A percentile compares a stretch with the other conserved stretches of the same genome.
Evolutionary conservation across 495 filamentous ascomycete species (phyloP).

Genomic region (Margaritispora aquatica): DNA sequence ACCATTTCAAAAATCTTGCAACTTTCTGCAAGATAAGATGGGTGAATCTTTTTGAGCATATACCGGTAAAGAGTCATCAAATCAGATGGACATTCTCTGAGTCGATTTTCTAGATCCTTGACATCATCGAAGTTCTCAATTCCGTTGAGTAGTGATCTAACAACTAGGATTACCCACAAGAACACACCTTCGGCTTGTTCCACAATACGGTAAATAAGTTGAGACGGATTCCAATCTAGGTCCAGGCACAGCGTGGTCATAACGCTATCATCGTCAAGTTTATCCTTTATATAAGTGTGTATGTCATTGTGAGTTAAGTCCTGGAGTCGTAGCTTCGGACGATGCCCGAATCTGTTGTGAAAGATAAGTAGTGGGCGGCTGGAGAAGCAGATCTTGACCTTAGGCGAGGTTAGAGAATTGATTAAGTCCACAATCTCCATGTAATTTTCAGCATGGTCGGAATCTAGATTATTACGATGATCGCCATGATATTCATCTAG

Average conservation of each 20-base stretch:
- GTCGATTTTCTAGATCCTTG: constrained; percentile 18
- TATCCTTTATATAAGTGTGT: constrained; percentile 20
- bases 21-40: neutral
- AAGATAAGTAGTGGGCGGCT: constrained; percentile 4
- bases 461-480: neutral
- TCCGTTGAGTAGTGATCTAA: constrained; percentile 25
- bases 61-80: constrained; percentile 25
- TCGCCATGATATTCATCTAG: constrained; percentile 22
- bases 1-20: constrained; percentile 4
- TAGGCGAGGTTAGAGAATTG: neutral
- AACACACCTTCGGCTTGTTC: constrained; percentile 32
- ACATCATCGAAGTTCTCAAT: constrained; percentile 26
- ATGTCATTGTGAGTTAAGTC: constrained; percentile 31
- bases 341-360: constrained; percentile 1
- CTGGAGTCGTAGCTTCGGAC: constrained; percentile 23
- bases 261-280: constrained; percentile 10
- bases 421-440: neutral
- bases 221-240: neutral
- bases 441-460: neutral
- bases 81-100: constrained; percentile 25
- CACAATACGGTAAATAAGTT: constrained; percentile 18
- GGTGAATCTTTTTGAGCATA: constrained; percentile 12
- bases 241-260: neutral
- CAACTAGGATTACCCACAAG: constrained; percentile 34
- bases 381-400: constrained; percentile 2